These are phyloP conservation scores for Udeniomyces megalosporus DNA, from an alignment of 768 basidiomycete genomes.

Conservation along the genomic window DNA sequence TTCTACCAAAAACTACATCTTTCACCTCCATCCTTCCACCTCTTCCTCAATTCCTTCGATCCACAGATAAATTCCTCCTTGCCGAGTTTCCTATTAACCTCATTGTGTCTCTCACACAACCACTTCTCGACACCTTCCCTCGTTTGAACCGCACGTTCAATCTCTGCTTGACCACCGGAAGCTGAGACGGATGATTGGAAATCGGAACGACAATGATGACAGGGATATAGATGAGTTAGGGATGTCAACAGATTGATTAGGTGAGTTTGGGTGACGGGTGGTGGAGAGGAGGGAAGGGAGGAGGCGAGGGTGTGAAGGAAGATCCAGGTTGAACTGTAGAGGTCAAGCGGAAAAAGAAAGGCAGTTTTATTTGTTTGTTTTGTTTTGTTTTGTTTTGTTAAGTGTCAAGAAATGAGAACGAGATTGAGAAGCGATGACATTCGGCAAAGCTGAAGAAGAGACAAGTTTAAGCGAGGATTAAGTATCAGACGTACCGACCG, in stretches of 20 bases:
- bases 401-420: no score
- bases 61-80: constrained; percentile 1
- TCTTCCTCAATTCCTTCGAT: background rate
- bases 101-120: constrained; percentile 12
- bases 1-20: constrained; percentile 1
- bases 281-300: background rate
- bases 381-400: background rate
- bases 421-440: background rate
- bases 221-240: constrained; percentile 10
- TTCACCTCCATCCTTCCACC: constrained; percentile 8
- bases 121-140: constrained; percentile 1
- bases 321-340: constrained; percentile 7
- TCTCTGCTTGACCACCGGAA: background rate
- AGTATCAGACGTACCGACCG: constrained; percentile 6
- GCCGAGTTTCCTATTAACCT: constrained; percentile 12
- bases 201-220: constrained; percentile 9
- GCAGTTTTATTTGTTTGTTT: background rate
- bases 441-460: background rate
- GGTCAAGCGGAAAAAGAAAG: background rate
- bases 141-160: constrained; percentile 1
- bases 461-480: background rate
- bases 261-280: background rate
- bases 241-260: background rate
- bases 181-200: background rate
- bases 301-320: constrained; percentile 6